Conservation (phyloP, 2,329 filamentous ascomycete genomes). For the Rachicladosporium sp. region DNA sequence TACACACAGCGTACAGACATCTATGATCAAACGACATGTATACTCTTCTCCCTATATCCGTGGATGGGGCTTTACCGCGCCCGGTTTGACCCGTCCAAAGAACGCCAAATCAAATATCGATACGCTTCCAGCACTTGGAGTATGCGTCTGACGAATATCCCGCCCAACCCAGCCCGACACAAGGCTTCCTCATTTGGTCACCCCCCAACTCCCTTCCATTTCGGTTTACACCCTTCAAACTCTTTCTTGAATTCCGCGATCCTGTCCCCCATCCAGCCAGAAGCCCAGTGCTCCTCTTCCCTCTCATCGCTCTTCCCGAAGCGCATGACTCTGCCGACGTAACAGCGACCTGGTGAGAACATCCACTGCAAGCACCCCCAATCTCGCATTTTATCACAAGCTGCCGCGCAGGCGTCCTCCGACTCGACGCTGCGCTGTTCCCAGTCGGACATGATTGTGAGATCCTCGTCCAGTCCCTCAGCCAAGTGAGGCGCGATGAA, state of each 20-base stretch:
- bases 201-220: background rate
- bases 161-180: background rate
- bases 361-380: slow-evolving; percentile 24
- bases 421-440: slow-evolving; percentile 17
- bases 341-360: slow-evolving; percentile 21
- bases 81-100: too few relatives aligned
- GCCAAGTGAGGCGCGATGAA: slow-evolving; percentile 13
- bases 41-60: too few relatives aligned
- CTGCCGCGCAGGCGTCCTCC: slow-evolving; percentile 18
- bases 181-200: slow-evolving; percentile 12
- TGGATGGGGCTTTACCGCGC: too few relatives aligned
- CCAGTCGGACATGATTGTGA: slow-evolving; percentile 11
- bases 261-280: slow-evolving; percentile 21
- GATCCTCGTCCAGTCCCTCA: slow-evolving; percentile 11
- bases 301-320: slow-evolving; percentile 22
- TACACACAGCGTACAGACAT: too few relatives aligned
- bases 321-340: slow-evolving; percentile 19
- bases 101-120: background rate
- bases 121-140: slow-evolving; percentile 14
- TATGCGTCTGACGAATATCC: background rate
- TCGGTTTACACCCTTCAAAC: slow-evolving; percentile 11
- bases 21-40: too few relatives aligned
- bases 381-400: slow-evolving; percentile 12
- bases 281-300: slow-evolving; percentile 18
- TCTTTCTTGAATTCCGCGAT: slow-evolving; percentile 13